A percentile compares a stretch with the other conserved stretches of the same genome.
phyloP scores from a whole-genome alignment of 169 alveolate genomes.

The Theileria equi region DNA sequence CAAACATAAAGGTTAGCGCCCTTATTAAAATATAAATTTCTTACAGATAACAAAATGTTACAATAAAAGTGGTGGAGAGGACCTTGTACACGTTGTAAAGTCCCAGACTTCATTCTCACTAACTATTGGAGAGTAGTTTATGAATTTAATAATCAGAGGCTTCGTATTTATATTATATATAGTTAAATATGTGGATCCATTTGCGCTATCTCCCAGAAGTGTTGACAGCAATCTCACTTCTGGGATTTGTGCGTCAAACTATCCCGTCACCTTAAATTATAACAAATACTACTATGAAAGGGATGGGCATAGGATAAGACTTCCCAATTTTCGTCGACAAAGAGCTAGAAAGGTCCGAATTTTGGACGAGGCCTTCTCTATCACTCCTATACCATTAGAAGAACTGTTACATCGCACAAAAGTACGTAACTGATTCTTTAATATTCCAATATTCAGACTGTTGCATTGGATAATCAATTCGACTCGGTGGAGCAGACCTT shows the following conservation, averaged over 20 bases:
- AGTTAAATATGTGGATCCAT: constrained; percentile 13
- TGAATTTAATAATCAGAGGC: background rate
- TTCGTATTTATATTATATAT: background rate
- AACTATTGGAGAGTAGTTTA: constrained; percentile 61
- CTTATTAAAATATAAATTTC: background rate
- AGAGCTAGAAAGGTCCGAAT: constrained; percentile 13
- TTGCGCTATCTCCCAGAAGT: too few species aligned
- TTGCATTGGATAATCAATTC: background rate
- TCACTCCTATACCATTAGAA: background rate
- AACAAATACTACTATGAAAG: constrained; percentile 17
- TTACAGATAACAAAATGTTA: constrained; percentile 48
- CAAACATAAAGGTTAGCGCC: constrained; percentile 38
- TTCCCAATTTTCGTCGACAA: constrained; percentile 23
- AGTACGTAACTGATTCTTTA: background rate
- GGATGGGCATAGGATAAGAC: constrained; percentile 22
- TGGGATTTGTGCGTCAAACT: too few species aligned
- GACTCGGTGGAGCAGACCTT: constrained; percentile 16
- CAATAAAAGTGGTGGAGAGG: constrained; percentile 52
- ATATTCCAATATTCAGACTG: background rate
- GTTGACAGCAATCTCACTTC: too few species aligned
- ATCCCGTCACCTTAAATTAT: background rate
- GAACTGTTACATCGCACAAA: constrained; percentile 16
- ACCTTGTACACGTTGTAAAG: constrained; percentile 39
- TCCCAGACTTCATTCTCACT: constrained; percentile 52
- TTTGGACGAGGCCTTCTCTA: constrained; percentile 6